Evolutionary conservation across 2,329 filamentous ascomycete genomes (phyloP).

Genomic region (Plectosphaerella cucumerina): DNA sequence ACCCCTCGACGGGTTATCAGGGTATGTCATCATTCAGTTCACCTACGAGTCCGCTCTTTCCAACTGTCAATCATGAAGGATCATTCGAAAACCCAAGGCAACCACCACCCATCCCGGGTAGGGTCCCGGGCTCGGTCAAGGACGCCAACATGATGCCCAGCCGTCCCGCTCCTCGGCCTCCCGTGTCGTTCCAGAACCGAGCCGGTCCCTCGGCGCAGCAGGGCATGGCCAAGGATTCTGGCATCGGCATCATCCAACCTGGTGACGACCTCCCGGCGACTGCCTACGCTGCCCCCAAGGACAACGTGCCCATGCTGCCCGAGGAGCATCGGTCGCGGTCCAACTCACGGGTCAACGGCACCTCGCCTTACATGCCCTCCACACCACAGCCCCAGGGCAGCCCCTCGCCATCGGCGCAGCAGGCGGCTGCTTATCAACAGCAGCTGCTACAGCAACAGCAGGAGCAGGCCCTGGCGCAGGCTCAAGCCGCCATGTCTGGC

Average conservation of each 20-base stretch:
- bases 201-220: constrained; percentile 54
- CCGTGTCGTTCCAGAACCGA: constrained; percentile 56
- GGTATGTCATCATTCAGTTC: constrained; percentile 56
- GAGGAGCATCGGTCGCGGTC: constrained; percentile 67
- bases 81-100: constrained; percentile 97
- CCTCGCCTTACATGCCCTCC: constrained; percentile 44
- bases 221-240: constrained; percentile 53
- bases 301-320: constrained; percentile 55
- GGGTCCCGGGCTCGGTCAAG: constrained; percentile 42
- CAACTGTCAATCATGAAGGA: constrained; percentile 76
- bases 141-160: constrained; percentile 68
- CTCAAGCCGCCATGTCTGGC: constrained; percentile 70
- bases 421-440: constrained; percentile 52
- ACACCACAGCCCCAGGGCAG: constrained; percentile 44
- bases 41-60: constrained; percentile 54
- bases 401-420: constrained; percentile 33
- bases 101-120: constrained; percentile 78
- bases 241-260: constrained; percentile 54
- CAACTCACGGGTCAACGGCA: constrained; percentile 59
- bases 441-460: constrained; percentile 76
- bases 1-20: constrained; percentile 50
- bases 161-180: constrained; percentile 85
- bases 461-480: constrained; percentile 75
- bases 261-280: constrained; percentile 49
- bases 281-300: constrained; percentile 46